Percentiles rank a stretch among this genome's conserved stretches.
These are phyloP conservation scores for Exophiala dermatitidis DNA, from an alignment of 2,329 filamentous ascomycete genomes.

Conservation along the genomic window DNA sequence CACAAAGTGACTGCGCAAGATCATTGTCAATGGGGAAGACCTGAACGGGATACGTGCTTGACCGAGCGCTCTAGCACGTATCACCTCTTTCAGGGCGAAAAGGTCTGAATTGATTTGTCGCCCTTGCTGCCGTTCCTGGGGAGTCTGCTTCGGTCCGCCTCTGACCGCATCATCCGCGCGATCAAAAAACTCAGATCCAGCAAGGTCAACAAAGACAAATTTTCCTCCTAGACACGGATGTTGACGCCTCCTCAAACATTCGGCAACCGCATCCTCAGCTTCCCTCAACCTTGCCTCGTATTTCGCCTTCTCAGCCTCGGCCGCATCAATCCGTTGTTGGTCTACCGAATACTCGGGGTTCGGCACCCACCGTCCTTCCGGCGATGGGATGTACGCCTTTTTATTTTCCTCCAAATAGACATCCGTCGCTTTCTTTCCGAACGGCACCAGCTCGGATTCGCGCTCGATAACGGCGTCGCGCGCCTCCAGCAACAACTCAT, in stretches of 20 bases:
- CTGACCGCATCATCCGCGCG: conserved; percentile 25
- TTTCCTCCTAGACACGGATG: conserved; percentile 36
- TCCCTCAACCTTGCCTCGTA: conserved; percentile 32
- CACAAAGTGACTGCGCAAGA: conserved; percentile 37
- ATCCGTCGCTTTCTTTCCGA: conserved; percentile 39
- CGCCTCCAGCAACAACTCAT: conserved; percentile 32
- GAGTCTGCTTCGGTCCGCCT: conserved; percentile 29
- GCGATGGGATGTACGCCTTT: conserved; percentile 28
- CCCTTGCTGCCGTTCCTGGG: conserved; percentile 37
- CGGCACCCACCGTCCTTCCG: conserved; percentile 31
- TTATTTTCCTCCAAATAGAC: conserved; percentile 36
- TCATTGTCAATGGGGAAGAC: conserved; percentile 39
- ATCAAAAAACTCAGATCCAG: conserved; percentile 40
- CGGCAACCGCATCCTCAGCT: conserved; percentile 32
- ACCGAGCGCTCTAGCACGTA: conserved; percentile 33
- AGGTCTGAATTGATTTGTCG: conserved; percentile 43
- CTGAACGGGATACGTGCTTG: conserved; percentile 37
- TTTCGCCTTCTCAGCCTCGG: conserved; percentile 35
- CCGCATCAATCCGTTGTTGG: conserved; percentile 36
- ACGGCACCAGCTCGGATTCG: conserved; percentile 41
- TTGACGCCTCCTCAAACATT: conserved; percentile 24
- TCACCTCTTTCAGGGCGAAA: conserved; percentile 42
- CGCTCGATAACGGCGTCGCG: conserved; percentile 37
- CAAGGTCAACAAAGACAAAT: conserved; percentile 42
- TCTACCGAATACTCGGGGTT: conserved; percentile 35